Percentiles rank a stretch among this genome's conserved stretches.
Evolutionary conservation across 768 basidiomycete species (phyloP).

Genomic region (Exsudoporus frostii): DNA sequence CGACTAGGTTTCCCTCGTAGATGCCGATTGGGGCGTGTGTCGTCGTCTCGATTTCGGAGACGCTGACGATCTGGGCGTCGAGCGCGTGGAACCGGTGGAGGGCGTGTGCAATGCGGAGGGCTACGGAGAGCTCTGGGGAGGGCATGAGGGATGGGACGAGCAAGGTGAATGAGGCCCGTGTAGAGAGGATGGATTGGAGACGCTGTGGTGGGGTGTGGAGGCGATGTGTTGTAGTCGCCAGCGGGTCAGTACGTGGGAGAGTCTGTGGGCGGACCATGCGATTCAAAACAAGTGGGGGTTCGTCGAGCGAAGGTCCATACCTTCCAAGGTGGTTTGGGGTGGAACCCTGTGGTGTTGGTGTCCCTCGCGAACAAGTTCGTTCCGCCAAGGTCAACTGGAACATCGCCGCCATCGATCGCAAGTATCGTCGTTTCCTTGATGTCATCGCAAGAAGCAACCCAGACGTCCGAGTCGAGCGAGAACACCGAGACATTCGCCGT

Average conservation of each 20-base stretch:
- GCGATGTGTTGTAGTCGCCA: background rate
- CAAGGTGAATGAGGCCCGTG: constrained; percentile 50
- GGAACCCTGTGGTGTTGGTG: background rate
- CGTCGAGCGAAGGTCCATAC: constrained; percentile 4
- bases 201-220: constrained; percentile 34
- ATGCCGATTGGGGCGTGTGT: background rate
- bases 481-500: constrained; percentile 28
- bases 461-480: constrained; percentile 13
- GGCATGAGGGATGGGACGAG: constrained; percentile 44
- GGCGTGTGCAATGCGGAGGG: constrained; percentile 64
- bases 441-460: background rate
- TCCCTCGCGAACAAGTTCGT: constrained; percentile 12
- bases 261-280: constrained; percentile 1
- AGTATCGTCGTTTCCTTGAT: background rate
- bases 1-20: constrained; percentile 50
- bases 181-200: constrained; percentile 63
- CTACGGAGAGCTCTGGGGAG: constrained; percentile 47
- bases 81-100: constrained; percentile 66
- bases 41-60: constrained; percentile 25
- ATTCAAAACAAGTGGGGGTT: background rate
- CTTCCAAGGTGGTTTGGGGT: constrained; percentile 19
- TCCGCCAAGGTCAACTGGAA: background rate
- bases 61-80: constrained; percentile 59
- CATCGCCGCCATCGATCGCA: constrained; percentile 12
- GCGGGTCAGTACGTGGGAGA: background rate